These are phyloP conservation scores for Exophiala sp. DNA, from an alignment of 2,329 filamentous ascomycete species.

Conservation along the genomic window DNA sequence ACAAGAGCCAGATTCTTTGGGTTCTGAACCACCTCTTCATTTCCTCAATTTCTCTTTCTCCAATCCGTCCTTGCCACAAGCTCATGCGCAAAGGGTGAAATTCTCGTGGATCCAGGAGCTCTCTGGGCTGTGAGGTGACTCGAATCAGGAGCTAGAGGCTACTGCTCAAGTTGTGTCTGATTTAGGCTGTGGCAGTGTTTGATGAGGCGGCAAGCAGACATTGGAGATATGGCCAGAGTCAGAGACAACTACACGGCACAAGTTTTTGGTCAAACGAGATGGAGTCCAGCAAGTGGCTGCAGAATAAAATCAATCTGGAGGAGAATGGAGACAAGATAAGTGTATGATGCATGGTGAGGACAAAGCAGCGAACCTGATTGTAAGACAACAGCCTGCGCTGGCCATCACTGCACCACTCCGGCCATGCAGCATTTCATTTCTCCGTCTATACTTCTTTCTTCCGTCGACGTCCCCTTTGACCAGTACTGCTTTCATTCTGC, in stretches of 20 bases:
- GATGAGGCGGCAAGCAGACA: slow-evolving; percentile 10
- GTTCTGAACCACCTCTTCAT: slow-evolving; percentile 7
- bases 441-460: neutral
- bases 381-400: slow-evolving; percentile 7
- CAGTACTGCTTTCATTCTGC: no score
- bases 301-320: slow-evolving; percentile 5
- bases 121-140: neutral
- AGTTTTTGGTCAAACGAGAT: neutral
- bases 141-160: slow-evolving; percentile 8
- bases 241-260: slow-evolving; percentile 8
- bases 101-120: slow-evolving; percentile 15
- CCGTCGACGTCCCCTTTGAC: neutral
- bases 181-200: slow-evolving; percentile 10
- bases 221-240: slow-evolving; percentile 2
- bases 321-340: neutral
- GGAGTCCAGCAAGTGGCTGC: neutral
- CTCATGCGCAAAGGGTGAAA: slow-evolving; percentile 3
- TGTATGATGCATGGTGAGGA: slow-evolving; percentile 9
- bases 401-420: neutral
- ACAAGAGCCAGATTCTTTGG: slow-evolving; percentile 1
- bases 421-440: neutral
- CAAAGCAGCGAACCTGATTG: neutral
- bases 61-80: slow-evolving; percentile 1
- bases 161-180: slow-evolving; percentile 2
- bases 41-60: neutral